Conservation (phyloP, 2,329 filamentous ascomycete species). For the Fusarium musae region DNA sequence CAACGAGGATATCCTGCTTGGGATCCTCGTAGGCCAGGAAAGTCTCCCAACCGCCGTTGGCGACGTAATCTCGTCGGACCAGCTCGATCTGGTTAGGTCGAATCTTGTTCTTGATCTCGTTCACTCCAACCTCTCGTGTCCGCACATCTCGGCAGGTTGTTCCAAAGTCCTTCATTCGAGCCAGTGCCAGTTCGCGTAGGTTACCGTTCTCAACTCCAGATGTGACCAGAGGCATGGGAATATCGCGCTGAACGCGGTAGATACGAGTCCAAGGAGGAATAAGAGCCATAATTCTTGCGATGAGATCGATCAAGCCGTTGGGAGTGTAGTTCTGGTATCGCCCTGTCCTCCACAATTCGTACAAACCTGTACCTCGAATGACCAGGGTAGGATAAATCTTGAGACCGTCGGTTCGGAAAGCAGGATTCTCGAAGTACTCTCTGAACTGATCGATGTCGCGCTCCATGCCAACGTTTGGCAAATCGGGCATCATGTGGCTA, state of each 20-base stretch:
- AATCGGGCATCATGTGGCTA: conserved; percentile 99
- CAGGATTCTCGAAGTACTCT: conserved; percentile 97
- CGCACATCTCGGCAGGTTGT: conserved; percentile 96
- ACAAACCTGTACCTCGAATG: conserved; percentile 94
- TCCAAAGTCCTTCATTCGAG: conserved; percentile 99
- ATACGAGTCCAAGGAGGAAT: conserved; percentile 98
- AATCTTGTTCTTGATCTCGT: conserved; percentile 99
- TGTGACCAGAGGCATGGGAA: conserved; percentile 99
- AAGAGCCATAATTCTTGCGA: conserved; percentile 93
- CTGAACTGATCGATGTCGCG: conserved; percentile 95
- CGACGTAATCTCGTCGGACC: conserved; percentile 90
- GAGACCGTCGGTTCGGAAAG: conserved; percentile 93
- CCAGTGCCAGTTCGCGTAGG: conserved; percentile 88
- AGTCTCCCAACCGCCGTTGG: conserved; percentile 98
- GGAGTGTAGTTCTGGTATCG: conserved; percentile 99
- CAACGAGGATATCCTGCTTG: conserved; percentile 97
- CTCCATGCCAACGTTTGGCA: conserved; percentile 98
- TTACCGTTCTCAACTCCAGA: conserved; percentile 99
- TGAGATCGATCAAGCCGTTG: conserved; percentile 93
- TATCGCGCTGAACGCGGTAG: conserved; percentile 97
- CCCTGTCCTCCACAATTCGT: conserved; percentile 97
- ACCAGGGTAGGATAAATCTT: conserved; percentile 99
- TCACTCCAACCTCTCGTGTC: conserved; percentile 96
- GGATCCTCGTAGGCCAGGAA: conserved; percentile 98
- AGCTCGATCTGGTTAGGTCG: conserved; percentile 95